Evolutionary conservation across 2,329 filamentous ascomycete genomes (phyloP).

Genomic region (Paramyrothecium sp.): DNA sequence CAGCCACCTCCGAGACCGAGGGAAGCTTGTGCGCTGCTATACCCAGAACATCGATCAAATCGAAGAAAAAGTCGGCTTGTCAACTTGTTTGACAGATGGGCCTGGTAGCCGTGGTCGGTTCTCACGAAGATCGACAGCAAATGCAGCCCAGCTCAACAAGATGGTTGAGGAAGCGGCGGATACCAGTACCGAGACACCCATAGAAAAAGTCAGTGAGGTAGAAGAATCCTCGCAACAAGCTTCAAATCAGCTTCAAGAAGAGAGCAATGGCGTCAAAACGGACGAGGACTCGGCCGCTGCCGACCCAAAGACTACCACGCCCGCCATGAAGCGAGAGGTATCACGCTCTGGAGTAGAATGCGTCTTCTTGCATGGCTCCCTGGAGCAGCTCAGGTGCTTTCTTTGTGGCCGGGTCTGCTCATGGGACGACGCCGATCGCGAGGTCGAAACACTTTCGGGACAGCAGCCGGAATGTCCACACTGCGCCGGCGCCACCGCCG

Average conservation of each 20-base stretch:
- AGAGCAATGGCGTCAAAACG: background rate
- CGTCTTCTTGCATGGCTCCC: conserved; percentile 71
- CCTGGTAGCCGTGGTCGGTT: conserved; percentile 62
- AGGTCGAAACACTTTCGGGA: conserved; percentile 58
- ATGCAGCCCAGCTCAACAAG: conserved; percentile 28
- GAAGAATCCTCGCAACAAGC: conserved; percentile 16
- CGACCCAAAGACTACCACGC: conserved; percentile 11
- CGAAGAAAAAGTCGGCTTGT: conserved; percentile 67
- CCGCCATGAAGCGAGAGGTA: conserved; percentile 19
- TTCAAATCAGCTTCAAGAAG: conserved; percentile 7
- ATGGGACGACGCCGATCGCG: conserved; percentile 58
- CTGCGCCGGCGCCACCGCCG: conserved; percentile 61
- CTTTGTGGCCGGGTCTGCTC: conserved; percentile 55
- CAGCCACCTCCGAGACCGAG: conserved; percentile 62
- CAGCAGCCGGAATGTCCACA: conserved; percentile 66
- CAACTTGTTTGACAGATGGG: conserved; percentile 59
- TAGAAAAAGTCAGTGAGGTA: conserved; percentile 7
- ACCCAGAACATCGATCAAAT: conserved; percentile 76
- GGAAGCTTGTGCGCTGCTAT: conserved; percentile 69
- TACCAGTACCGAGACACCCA: conserved; percentile 10
- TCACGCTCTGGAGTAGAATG: conserved; percentile 53
- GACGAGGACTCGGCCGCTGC: conserved; percentile 10
- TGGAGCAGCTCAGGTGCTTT: conserved; percentile 63
- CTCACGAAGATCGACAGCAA: conserved; percentile 44
- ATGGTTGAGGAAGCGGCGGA: conserved; percentile 34